phyloP scores from a whole-genome alignment of 2,329 filamentous ascomycete species.

The Stachybotrys chartarum region DNA sequence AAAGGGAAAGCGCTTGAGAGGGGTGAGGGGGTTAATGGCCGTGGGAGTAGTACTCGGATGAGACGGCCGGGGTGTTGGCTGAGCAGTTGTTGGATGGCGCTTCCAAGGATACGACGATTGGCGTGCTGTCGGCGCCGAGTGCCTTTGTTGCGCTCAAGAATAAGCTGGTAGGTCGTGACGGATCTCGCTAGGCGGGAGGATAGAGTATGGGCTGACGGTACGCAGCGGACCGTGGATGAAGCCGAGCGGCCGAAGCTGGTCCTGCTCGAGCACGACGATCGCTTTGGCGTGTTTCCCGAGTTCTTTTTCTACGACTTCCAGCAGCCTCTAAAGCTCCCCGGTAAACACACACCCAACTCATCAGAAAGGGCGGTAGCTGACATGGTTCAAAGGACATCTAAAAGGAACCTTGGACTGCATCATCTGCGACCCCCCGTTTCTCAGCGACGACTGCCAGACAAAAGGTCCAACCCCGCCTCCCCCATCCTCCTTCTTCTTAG shows the following conservation, averaged over 20 bases:
- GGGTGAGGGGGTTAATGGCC: too few relatives aligned
- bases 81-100: conserved; percentile 57
- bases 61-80: conserved; percentile 59
- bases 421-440: conserved; percentile 72
- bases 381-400: conserved; percentile 32
- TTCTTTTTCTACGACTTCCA: conserved; percentile 71
- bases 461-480: conserved; percentile 45
- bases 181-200: not conserved
- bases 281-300: conserved; percentile 67
- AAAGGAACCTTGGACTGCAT: conserved; percentile 62
- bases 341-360: conserved; percentile 17
- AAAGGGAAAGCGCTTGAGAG: too few relatives aligned
- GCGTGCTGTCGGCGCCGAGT: conserved; percentile 67
- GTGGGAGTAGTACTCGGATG: conserved; percentile 55
- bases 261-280: conserved; percentile 66
- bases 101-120: conserved; percentile 51
- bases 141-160: conserved; percentile 74
- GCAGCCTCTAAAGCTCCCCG: conserved; percentile 57
- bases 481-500: not conserved
- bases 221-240: conserved; percentile 9
- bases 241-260: conserved; percentile 45
- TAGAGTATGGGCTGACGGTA: not conserved
- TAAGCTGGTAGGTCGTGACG: conserved; percentile 42
- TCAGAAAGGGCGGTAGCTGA: not conserved
- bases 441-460: conserved; percentile 74